These are phyloP conservation scores for Colletotrichum incanum DNA, from an alignment of 2,329 filamentous ascomycete genomes.

Conservation along the genomic window DNA sequence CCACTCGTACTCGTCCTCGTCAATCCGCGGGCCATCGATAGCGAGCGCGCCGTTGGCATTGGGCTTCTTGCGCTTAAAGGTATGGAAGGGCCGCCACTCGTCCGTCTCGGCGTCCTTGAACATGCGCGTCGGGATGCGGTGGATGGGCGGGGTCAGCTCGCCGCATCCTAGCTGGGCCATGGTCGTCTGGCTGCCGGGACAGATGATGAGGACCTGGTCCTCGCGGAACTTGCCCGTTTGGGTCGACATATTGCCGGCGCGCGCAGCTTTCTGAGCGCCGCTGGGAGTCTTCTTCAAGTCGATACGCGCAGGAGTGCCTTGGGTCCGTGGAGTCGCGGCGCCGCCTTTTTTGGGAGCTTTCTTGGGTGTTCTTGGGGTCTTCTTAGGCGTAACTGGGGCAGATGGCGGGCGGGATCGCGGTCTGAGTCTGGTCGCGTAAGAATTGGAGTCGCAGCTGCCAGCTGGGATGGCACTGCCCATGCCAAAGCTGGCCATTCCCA, in stretches of 20 bases:
- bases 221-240: slow-evolving; percentile 74
- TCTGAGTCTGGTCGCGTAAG: slow-evolving; percentile 38
- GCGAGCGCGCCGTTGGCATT: slow-evolving; percentile 40
- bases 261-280: slow-evolving; percentile 19
- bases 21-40: slow-evolving; percentile 44
- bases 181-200: slow-evolving; percentile 89
- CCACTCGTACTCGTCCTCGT: slow-evolving; percentile 77
- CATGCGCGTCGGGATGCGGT: slow-evolving; percentile 93
- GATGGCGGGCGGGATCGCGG: slow-evolving; percentile 26
- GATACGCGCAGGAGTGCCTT: slow-evolving; percentile 13
- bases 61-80: slow-evolving; percentile 75
- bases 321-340: slow-evolving; percentile 9
- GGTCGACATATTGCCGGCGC: slow-evolving; percentile 63
- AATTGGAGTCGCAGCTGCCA: slow-evolving; percentile 25
- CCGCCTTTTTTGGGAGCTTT: slow-evolving; percentile 17
- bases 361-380: slow-evolving; percentile 25
- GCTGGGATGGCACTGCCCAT: slow-evolving; percentile 32
- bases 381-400: slow-evolving; percentile 30
- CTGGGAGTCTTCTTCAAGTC: slow-evolving; percentile 5
- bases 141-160: slow-evolving; percentile 91
- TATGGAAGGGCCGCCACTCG: slow-evolving; percentile 83
- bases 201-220: slow-evolving; percentile 79
- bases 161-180: slow-evolving; percentile 91
- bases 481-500: slow-evolving; percentile 7
- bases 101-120: slow-evolving; percentile 87